These are phyloP conservation scores for Neurospora sp. DNA, from an alignment of 495 filamentous ascomycete genomes.

Conservation along the genomic window DNA sequence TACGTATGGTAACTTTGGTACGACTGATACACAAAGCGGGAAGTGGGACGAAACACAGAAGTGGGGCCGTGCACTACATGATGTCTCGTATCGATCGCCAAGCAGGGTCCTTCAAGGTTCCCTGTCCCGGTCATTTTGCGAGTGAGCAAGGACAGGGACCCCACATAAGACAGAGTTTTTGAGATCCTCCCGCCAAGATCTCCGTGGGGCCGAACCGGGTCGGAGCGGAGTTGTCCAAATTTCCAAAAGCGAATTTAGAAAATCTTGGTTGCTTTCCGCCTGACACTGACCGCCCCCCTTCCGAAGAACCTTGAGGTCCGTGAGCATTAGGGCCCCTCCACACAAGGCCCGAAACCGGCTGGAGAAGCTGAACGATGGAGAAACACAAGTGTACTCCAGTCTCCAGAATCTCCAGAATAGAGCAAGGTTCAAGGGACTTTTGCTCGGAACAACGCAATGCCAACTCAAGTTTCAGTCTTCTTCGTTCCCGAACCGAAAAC, in stretches of 20 bases:
- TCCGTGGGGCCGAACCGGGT: background rate
- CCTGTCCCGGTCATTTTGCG: background rate
- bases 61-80: background rate
- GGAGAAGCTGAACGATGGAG: background rate
- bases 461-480: background rate
- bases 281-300: background rate
- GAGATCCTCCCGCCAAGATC: background rate
- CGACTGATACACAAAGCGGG: constrained; percentile 3
- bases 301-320: background rate
- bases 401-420: background rate
- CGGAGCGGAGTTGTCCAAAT: background rate
- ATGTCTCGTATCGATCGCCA: background rate
- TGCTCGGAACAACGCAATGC: background rate
- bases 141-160: background rate
- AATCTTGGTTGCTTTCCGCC: background rate
- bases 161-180: background rate
- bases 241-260: background rate
- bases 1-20: constrained; percentile 1
- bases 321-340: background rate
- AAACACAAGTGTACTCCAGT: background rate
- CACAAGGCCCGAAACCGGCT: background rate
- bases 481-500: background rate
- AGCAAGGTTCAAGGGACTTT: background rate
- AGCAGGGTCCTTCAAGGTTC: background rate
- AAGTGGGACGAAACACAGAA: background rate